Conservation (phyloP, 1,284 basidiomycete genomes). For the Ganoderma multipileum region DNA sequence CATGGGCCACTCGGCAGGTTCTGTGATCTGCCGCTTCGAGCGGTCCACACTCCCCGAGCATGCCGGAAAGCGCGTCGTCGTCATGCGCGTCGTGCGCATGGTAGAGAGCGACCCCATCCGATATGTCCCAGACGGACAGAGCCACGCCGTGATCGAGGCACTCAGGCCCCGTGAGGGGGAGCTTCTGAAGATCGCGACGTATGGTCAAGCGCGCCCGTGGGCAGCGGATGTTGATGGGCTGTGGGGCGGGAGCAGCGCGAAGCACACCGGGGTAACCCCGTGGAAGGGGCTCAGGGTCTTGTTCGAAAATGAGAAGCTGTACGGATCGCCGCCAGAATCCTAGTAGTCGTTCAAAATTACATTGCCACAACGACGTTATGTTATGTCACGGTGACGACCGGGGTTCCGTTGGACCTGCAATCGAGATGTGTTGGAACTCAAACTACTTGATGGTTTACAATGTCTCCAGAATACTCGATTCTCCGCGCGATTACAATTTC, state of each 20-base stretch:
- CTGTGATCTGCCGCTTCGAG: neutral
- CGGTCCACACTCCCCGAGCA: neutral
- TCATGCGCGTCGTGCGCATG: neutral
- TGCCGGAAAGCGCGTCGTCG: neutral
- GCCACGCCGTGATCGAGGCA: too few species aligned
- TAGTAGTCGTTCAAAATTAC: too few species aligned
- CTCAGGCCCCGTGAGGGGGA: neutral
- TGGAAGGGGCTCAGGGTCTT: neutral
- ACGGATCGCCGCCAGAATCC: neutral
- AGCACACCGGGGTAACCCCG: neutral
- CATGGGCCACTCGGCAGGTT: neutral
- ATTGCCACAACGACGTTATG: too few species aligned
- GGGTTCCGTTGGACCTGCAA: too few species aligned
- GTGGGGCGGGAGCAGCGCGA: too few species aligned
- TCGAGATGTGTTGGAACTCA: too few species aligned
- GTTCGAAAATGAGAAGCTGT: neutral
- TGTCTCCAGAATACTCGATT: too few species aligned
- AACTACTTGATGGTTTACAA: too few species aligned
- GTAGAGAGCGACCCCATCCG: neutral
- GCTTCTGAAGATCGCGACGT: neutral
- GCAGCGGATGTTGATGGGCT: too few species aligned
- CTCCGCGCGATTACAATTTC: too few species aligned
- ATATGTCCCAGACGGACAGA: too few species aligned
- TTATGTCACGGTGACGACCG: too few species aligned
- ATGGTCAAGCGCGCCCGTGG: neutral